Percentiles rank a stretch among this genome's conserved stretches.
Conservation (phyloP, 2,329 filamentous ascomycete genomes). For the Nigrograna mackinnonii region DNA sequence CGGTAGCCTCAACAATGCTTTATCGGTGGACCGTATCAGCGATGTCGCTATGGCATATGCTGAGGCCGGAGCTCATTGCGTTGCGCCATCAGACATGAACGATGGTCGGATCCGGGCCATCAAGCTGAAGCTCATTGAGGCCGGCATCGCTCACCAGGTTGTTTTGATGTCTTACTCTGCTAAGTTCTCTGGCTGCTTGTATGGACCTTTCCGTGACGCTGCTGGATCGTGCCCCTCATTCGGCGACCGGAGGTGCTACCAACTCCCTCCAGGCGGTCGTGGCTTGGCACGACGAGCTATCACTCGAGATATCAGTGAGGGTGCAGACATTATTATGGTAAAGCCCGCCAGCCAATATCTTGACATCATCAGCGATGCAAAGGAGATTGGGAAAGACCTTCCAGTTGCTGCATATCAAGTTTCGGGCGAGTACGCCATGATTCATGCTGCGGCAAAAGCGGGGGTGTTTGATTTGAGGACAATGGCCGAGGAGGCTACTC, state of each 20-base stretch:
- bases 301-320: conserved; percentile 84
- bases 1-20: conserved; percentile 86
- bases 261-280: conserved; percentile 88
- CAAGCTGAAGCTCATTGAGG: conserved; percentile 96
- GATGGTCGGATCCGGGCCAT: conserved; percentile 96
- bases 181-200: conserved; percentile 95
- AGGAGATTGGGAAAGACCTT: conserved; percentile 88
- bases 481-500: conserved; percentile 93
- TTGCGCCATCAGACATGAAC: conserved; percentile 98
- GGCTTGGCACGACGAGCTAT: conserved; percentile 92
- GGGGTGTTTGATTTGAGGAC: conserved; percentile 93
- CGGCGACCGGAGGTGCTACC: conserved; percentile 95
- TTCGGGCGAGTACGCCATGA: conserved; percentile 96
- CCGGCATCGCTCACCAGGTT: conserved; percentile 87
- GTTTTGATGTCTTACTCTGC: conserved; percentile 97
- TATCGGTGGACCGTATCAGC: conserved; percentile 91
- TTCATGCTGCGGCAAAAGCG: conserved; percentile 91
- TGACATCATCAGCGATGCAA: conserved; percentile 97
- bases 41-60: conserved; percentile 98
- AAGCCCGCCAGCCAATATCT: conserved; percentile 96
- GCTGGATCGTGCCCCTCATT: conserved; percentile 90
- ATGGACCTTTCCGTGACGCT: conserved; percentile 96
- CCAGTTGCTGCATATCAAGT: conserved; percentile 97
- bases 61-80: conserved; percentile 92
- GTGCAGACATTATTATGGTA: conserved; percentile 98